Evolutionary conservation across 306 rosid genomes (phyloP), one percentile per base, ranked within the genome.

Genomic region (Alnus glutinosa): DNA sequence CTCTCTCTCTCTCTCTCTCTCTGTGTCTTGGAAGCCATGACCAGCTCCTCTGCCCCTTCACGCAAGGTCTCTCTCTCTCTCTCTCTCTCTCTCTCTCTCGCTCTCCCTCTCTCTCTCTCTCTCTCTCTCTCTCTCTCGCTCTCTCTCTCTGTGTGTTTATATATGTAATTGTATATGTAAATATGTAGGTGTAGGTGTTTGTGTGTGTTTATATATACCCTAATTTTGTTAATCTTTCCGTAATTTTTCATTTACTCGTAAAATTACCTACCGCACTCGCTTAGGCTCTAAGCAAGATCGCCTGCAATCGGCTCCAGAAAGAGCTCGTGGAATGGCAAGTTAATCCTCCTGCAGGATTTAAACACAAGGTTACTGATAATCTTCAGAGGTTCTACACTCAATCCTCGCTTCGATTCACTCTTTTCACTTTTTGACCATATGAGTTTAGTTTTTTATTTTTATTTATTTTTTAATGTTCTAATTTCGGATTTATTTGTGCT

Each of bases 281-380:
- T 34, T 70, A 96, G 99, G 83, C 83, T 90, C 85, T 96, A 74
- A 93, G 99, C 83, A 96, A 96, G 94, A 93, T 96, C 84, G 99
- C 99, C 47, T 88, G 96, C 92, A 96, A 93, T 87, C 91, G 98
- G 75, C 98, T 96, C 70, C 99, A 96, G 94, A 96, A 96, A 76
- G 99, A 96, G 83, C 96, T 96, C 1, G 73, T 93, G 3, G 99
- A 96, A 92, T 96, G 99, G 99, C 99, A 96, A 89, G 89, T 96
- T 70, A 93, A 96, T 85, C 98, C 99, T 46, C 99, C 98, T 0
- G 48, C 85, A 2, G 98, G 99, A 61, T 96, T 96, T 87, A 96
- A 93, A 71, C 99, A 93, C 94, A 90, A 87, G 86, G 99, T 89
- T 86, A 93, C 96, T 58, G 99, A 96, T 54, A 96, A 96, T 86